Evolutionary conservation across 306 rosid species (phyloP).

Genomic region (Sesbania bispinosa): DNA sequence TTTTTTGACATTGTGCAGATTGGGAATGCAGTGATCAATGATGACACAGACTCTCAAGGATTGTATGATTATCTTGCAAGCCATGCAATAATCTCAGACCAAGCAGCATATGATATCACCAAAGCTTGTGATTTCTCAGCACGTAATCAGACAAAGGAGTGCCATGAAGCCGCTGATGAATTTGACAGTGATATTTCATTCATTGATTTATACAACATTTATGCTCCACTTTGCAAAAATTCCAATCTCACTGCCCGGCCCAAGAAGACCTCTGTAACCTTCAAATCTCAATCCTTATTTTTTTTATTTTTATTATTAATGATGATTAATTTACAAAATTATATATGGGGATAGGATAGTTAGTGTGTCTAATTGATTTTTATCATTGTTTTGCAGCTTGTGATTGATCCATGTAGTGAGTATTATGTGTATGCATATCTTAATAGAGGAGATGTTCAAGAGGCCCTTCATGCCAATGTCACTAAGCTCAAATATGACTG

Average conservation of each 20-base stretch:
- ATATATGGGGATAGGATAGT: too few relatives aligned
- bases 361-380: too few relatives aligned
- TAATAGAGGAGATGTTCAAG: constrained; percentile 68
- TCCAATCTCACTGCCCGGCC: constrained; percentile 46
- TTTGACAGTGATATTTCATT: not conserved
- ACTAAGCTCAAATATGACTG: constrained; percentile 71
- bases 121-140: constrained; percentile 38
- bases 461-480: constrained; percentile 83
- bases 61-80: constrained; percentile 36
- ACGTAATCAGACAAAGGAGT: not conserved
- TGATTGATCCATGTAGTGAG: constrained; percentile 72
- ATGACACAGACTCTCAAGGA: constrained; percentile 23
- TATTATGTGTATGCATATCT: constrained; percentile 58
- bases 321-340: too few relatives aligned
- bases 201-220: constrained; percentile 54
- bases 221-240: constrained; percentile 43
- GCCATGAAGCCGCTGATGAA: constrained; percentile 24
- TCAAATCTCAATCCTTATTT: not conserved
- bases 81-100: constrained; percentile 46
- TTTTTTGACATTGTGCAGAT: constrained; percentile 20
- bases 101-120: constrained; percentile 20
- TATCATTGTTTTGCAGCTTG: constrained; percentile 45
- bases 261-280: constrained; percentile 52
- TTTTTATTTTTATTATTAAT: not conserved
- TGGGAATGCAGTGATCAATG: constrained; percentile 49